Conservation (phyloP, 306 rosid genomes). For the Casuarina equisetifolia region DNA sequence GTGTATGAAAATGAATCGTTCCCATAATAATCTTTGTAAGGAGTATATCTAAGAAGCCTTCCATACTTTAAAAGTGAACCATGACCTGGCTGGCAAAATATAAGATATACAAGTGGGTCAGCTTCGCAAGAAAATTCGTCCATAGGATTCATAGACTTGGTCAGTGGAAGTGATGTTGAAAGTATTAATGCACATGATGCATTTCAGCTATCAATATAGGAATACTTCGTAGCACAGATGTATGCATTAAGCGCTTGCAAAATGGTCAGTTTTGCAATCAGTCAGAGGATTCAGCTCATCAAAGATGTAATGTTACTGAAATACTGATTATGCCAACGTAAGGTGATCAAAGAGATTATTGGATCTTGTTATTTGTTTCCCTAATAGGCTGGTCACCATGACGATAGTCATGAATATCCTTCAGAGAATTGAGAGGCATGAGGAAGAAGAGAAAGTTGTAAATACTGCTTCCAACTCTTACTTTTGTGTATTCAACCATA, state of each 20-base stretch:
- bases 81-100: conserved; percentile 58
- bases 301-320: not conserved
- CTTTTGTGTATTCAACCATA: conserved; percentile 59
- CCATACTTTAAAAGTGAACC: conserved; percentile 72
- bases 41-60: conserved; percentile 68
- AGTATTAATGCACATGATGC: not conserved
- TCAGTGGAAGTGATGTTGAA: not conserved
- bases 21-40: conserved; percentile 68
- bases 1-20: conserved; percentile 69
- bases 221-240: not conserved
- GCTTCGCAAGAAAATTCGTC: not conserved
- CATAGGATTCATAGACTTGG: not conserved
- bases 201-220: not conserved
- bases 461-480: conserved; percentile 33
- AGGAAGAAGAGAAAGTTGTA: conserved; percentile 3
- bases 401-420: conserved; percentile 15
- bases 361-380: not conserved
- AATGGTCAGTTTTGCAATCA: not conserved
- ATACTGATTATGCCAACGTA: not conserved
- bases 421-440: conserved; percentile 5
- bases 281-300: not conserved
- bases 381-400: not conserved
- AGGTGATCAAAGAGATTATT: not conserved
- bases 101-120: not conserved
- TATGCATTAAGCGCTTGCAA: not conserved